phyloP scores from a whole-genome alignment of 1,139 yeast genomes.

The Candida glucosophila region DNA sequence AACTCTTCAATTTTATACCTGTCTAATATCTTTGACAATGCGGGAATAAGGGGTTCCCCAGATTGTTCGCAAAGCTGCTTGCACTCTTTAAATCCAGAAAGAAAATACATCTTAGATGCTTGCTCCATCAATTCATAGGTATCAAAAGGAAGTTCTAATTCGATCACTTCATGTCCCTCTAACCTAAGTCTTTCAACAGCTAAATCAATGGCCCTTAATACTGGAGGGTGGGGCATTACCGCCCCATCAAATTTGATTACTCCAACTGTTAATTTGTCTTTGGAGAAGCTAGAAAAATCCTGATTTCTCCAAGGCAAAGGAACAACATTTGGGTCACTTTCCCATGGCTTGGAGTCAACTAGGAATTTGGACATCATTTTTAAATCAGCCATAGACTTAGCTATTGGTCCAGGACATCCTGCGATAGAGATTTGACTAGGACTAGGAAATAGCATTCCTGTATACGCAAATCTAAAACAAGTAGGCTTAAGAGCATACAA shows the following conservation, averaged over 20 bases:
- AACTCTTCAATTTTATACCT: conserved; percentile 10
- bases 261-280: conserved; percentile 11
- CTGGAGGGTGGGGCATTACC: conserved; percentile 14
- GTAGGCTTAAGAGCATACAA: conserved; percentile 12
- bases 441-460: conserved; percentile 7
- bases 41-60: conserved; percentile 15
- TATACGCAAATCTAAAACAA: conserved; percentile 7
- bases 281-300: conserved; percentile 6
- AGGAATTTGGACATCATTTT: conserved; percentile 12
- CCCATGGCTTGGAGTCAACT: conserved; percentile 10
- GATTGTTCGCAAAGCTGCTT: conserved; percentile 24
- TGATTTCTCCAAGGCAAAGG: conserved; percentile 14
- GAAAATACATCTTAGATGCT: conserved; percentile 11
- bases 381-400: conserved; percentile 19
- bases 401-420: conserved; percentile 25
- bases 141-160: conserved; percentile 8
- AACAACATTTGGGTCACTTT: conserved; percentile 10
- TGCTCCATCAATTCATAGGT: conserved; percentile 9
- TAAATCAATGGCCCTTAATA: conserved; percentile 9
- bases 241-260: conserved; percentile 10
- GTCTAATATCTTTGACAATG: conserved; percentile 12
- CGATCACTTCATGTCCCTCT: conserved; percentile 11
- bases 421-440: conserved; percentile 10
- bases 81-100: conserved; percentile 26
- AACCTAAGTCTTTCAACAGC: conserved; percentile 5